phyloP scores from a whole-genome alignment of 148 eudicot genomes.

The Rhododendron henanense region DNA sequence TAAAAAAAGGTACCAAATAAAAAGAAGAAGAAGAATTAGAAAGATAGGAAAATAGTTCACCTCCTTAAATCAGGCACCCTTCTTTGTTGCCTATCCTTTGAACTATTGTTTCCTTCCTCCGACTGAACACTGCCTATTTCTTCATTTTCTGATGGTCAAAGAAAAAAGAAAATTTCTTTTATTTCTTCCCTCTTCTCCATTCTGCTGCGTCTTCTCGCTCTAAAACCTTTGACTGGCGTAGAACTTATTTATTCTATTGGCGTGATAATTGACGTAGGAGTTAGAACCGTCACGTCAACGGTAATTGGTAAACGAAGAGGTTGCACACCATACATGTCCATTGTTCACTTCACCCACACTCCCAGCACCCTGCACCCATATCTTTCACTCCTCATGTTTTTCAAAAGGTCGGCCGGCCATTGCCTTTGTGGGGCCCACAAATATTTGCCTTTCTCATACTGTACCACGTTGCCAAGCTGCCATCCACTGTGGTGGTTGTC shows the following conservation, averaged over 20 bases:
- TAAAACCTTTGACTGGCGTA: neutral
- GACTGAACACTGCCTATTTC: neutral
- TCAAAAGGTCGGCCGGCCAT: neutral
- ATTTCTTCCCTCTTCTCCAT: neutral
- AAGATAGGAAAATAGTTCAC: neutral
- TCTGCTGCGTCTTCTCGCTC: neutral
- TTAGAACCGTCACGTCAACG: too few relatives aligned
- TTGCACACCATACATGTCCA: too few relatives aligned
- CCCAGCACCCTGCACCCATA: too few relatives aligned
- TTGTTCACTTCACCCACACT: too few relatives aligned
- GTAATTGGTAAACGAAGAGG: too few relatives aligned
- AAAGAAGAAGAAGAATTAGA: neutral
- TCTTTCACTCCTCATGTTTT: neutral
- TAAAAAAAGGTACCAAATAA: neutral
- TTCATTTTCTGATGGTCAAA: neutral
- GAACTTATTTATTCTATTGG: too few relatives aligned
- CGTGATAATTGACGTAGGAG: too few relatives aligned
- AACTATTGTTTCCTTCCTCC: constrained; percentile 3
- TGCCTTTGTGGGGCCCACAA: neutral
- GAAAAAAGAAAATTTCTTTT: neutral
- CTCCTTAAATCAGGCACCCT: neutral
- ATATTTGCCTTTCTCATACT: neutral
- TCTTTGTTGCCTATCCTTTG: neutral
- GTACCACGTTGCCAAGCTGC: too few relatives aligned
- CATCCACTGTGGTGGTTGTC: too few relatives aligned